Evolutionary conservation across 805 yeast species (phyloP), one percentile per base, ranked within the genome.

Genomic region (Starmerella sp.): DNA sequence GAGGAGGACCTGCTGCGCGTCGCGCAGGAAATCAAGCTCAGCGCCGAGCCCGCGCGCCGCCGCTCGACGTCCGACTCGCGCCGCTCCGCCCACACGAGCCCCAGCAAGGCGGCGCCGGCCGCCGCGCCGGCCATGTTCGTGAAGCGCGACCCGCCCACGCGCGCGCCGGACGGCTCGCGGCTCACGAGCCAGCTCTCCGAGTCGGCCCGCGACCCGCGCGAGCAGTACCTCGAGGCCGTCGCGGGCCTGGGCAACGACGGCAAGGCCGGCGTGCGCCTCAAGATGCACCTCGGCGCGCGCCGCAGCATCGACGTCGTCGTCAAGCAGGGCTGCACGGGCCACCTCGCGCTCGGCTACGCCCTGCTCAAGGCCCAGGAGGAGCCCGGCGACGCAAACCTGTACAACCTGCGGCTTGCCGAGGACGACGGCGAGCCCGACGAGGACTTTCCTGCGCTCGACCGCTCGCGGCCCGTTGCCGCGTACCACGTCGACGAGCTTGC

Each of bases 351-450:
- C 45, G 86, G 86, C 0, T 81, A 63, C 60, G 70, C 77, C 0
- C 62, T 82, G n/a, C 38, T 74, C 70, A 5, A 52, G 59, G 42
- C 64, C 63, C 34, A 38, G 60, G 6, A 61, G 54, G 17, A 66
- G 54, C 36, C 56, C 35, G 63, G 67, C 51, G 79, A 84, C 57
- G 85, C 90, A 0, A 83, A 84, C 62, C 68, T 69, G 56, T 88
- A 95, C 93, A 75, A 83, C 53, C 65, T 91, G 36, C 85, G 85
- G 55, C 74, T 91, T 28, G 89, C 85, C 0, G 98, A 93, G 66
- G 97, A 91, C 51, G 97, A 90, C 66, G 96, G 95, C 51, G 83
- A 86, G 39, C 89, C 87, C 53, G 98, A 95, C 61, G 83, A 79
- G 37, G 86, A 88, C 52, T 90, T 93, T 72, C 97, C 97, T 1